Evolutionary conservation across 306 rosid species (phyloP), one percentile per base, ranked within the genome.

Genomic region (Carpinus fangiana): DNA sequence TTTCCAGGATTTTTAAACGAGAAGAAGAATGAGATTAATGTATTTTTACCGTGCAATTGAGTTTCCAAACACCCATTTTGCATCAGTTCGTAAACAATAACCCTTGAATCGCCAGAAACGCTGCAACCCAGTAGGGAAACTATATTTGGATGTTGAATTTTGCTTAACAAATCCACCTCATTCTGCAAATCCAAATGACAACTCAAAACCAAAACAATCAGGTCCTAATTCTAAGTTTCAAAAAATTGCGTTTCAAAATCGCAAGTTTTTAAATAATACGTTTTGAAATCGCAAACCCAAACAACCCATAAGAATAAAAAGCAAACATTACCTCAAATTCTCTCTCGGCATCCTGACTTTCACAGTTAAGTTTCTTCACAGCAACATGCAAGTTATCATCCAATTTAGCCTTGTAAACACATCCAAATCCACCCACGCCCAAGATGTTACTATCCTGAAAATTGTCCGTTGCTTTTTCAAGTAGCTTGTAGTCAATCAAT

Each of bases 341-440:
- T 87, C 73, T 91, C 77, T 78, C 89, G 7, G 94, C 90, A 70
- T 81, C 84, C 77, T 80, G 93, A 82, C 74, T 88, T 70, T 76
- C 80, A 61, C 97, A 91, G 73, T 90, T 84, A 6, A 93, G 82
- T 75, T 79, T 95, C 89, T 95, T 95, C 38, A 91, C 96, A 0
- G 99, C 99, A 79, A 91, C 98, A 76, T 43, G 76, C 65, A 90
- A 76, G 60, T 86, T 85, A 54, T 90, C 93, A 67, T 90, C 94
- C 81, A 95, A 85, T 4, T 72, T 86, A 84, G 97, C 99, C 87
- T 84, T 89, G 87, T 91, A 95, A 84, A 95, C 99, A 26, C 98
- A 72, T 64, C 99, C 99, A 80, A 95, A 95, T 78, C 96, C 99
- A 2, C 99, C 98, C 86, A 76, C 87, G 7, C 99, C 99, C 80